Base-by-base conservation (phyloP, 768 basidiomycete genomes). In the Galerina marginata region DNA sequence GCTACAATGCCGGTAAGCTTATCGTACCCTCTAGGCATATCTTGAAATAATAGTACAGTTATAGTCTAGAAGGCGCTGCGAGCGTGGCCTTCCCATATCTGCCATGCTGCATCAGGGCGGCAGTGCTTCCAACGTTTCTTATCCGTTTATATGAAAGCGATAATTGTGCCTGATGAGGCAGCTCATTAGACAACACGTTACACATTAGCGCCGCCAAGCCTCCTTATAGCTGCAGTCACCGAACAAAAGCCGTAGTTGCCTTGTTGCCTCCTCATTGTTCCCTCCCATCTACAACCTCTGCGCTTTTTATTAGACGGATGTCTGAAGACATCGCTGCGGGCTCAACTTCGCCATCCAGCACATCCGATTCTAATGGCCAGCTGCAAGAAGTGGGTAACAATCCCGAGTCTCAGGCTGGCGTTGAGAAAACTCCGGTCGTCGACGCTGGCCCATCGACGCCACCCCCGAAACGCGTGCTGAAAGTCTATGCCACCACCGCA, bases 31-130 rank as follows among this genome's bases (percentile, higher is more conserved):
- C 15, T 37, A 16, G 46, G 9, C 14, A 52, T 25, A 42, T 43
- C 12, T 42, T 51, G 42, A 33, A 43, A 45, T 16, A 42, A 11
- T 47, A 48, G 6, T 16, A 16, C 43, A 38, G 48, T 36, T 50
- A 40, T 36, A 47, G 56, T n/a, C 20, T 55, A 16, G 43, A 26
- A 48, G 33, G 51, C 49, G 56, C 67, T 59, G 66, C 62, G 57
- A 58, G 59, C 58, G 60, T 60, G 61, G 62, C 54, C 23, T 50
- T 5, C 29, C 29, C 39, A 20, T 46, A n/a, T 26, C 48, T 60
- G 65, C 57, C 68, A 71, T 69, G 72, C 72, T 66, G 65, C 60
- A 66, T 62, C 63, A 52, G 56, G 54, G 54, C 59, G 64, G 54
- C 66, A 53, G 36, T 60, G 65, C 65, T 64, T 67, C 58, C 57